Conservation (phyloP, 106 monocot genomes). For the Dendrobium nobile region DNA sequence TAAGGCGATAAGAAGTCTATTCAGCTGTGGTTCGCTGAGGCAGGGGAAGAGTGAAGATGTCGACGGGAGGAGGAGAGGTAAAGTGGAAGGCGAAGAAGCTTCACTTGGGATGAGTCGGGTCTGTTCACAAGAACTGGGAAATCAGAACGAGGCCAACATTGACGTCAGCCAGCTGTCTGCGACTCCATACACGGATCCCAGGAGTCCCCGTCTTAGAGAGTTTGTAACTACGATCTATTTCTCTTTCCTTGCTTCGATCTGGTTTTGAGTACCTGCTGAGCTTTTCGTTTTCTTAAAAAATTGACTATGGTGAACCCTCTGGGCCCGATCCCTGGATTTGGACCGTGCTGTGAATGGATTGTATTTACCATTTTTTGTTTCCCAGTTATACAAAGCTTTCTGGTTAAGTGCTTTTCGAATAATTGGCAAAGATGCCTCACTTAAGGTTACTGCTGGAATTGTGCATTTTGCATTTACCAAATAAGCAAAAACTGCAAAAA, state of each 20-base stretch:
- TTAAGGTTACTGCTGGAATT: background rate
- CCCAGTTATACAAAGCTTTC: background rate
- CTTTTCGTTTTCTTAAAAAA: background rate
- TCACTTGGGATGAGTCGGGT: slow-evolving; percentile 97
- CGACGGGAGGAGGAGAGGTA: slow-evolving; percentile 99
- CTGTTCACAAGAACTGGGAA: slow-evolving; percentile 98
- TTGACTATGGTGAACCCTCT: background rate
- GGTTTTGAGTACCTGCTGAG: background rate
- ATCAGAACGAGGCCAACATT: slow-evolving; percentile 93
- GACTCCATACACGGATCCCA: slow-evolving; percentile 93
- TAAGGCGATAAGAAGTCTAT: background rate
- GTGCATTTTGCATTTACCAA: too few relatives aligned
- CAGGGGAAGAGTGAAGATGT: slow-evolving; percentile 33
- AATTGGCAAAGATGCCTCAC: background rate
- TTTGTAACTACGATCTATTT: slow-evolving; percentile 40
- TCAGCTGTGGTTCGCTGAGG: background rate
- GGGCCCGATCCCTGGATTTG: background rate
- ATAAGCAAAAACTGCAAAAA: too few relatives aligned
- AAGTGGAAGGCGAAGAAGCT: slow-evolving; percentile 99
- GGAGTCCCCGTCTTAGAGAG: slow-evolving; percentile 80
- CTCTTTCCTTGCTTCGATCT: background rate
- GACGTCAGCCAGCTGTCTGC: slow-evolving; percentile 87
- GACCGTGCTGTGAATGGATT: background rate
- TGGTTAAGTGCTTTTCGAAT: background rate
- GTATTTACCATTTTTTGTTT: background rate